Evolutionary conservation across 2,329 filamentous ascomycete species (phyloP).

Genomic region (Verticillium dahliae): DNA sequence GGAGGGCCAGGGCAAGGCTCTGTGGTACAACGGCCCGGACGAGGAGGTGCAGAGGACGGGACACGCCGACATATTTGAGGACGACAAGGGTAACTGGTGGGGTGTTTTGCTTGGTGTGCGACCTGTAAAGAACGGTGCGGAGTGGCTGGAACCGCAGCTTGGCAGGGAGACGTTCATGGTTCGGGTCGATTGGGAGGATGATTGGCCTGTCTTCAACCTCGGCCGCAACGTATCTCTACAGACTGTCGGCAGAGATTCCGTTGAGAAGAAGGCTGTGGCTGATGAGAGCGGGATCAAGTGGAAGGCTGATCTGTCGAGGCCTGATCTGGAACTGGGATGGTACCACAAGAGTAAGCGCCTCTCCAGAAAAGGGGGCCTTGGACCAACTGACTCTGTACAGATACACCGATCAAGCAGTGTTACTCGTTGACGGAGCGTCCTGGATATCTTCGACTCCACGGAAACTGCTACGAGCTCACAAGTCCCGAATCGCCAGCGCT

Average conservation of each 20-base stretch:
- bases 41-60: slow-evolving; percentile 44
- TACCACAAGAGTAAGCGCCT: slow-evolving; percentile 25
- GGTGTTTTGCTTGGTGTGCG: slow-evolving; percentile 39
- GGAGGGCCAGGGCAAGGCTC: slow-evolving; percentile 36
- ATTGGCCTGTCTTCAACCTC: slow-evolving; percentile 44
- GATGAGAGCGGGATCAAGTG: slow-evolving; percentile 24
- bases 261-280: slow-evolving; percentile 10
- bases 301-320: slow-evolving; percentile 24
- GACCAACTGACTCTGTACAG: slow-evolving; percentile 16
- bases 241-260: slow-evolving; percentile 21
- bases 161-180: slow-evolving; percentile 40
- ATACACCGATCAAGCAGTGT: slow-evolving; percentile 39
- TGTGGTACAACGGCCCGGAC: slow-evolving; percentile 37
- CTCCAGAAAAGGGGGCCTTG: neutral
- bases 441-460: slow-evolving; percentile 38
- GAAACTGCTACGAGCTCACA: slow-evolving; percentile 43
- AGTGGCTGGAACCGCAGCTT: slow-evolving; percentile 32
- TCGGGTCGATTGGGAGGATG: slow-evolving; percentile 39
- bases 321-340: slow-evolving; percentile 27
- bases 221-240: slow-evolving; percentile 29
- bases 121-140: slow-evolving; percentile 20
- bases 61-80: slow-evolving; percentile 41
- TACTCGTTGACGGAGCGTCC: slow-evolving; percentile 38
- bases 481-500: slow-evolving; percentile 44
- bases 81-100: slow-evolving; percentile 37